These are phyloP conservation scores for Populus trichocarpa DNA, from an alignment of 441 rosid species.

Conservation along the genomic window DNA sequence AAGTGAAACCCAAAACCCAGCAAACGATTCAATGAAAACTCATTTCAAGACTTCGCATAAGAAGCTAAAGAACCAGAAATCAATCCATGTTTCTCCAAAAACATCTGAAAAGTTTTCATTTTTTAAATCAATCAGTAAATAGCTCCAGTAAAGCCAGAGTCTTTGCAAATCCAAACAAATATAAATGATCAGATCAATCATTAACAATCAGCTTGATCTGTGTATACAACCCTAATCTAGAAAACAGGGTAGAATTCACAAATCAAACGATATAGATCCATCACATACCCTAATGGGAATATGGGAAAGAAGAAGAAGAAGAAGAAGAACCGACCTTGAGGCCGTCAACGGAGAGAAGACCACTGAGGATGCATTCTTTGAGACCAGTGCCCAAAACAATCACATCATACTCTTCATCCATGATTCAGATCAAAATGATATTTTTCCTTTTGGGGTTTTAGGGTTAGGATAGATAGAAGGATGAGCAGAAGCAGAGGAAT, in stretches of 20 bases:
- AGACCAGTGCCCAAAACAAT: constrained; percentile 85
- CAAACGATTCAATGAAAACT: background rate
- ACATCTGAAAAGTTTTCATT: background rate
- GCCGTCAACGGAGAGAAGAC: constrained; percentile 87
- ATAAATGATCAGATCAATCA: background rate
- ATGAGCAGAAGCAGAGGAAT: background rate
- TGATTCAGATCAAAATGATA: constrained; percentile 11
- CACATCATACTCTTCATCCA: constrained; percentile 88
- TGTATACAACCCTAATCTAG: background rate
- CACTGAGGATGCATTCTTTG: constrained; percentile 92
- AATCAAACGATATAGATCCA: constrained; percentile 17
- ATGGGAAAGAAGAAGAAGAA: background rate
- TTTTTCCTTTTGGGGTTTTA: background rate
- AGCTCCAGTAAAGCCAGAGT: background rate
- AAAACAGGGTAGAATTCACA: background rate
- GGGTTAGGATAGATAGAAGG: background rate
- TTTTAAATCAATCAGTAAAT: background rate
- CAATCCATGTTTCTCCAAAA: background rate
- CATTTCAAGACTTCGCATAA: background rate
- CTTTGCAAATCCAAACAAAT: background rate
- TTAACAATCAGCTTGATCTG: background rate
- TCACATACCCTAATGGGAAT: constrained; percentile 4
- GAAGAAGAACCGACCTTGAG: constrained; percentile 51
- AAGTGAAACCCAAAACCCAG: background rate
- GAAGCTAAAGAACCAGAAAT: background rate